Conservation (phyloP, 345 rosid species). For the Brassica incana region DNA sequence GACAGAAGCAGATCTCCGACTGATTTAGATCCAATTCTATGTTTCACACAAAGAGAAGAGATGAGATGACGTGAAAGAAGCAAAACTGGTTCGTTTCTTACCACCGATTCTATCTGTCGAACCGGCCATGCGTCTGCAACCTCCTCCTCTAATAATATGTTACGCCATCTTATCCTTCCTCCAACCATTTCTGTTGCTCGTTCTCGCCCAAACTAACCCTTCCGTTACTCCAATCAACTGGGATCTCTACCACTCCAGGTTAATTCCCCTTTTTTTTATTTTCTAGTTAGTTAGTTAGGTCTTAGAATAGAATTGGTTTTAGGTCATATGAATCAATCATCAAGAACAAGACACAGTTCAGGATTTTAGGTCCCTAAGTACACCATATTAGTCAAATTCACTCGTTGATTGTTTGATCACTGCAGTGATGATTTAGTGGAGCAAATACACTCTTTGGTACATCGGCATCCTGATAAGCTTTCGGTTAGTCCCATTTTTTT, state of each 20-base stretch:
- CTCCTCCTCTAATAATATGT: background rate
- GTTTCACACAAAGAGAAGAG: background rate
- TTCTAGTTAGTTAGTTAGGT: background rate
- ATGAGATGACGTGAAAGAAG: conserved; percentile 26
- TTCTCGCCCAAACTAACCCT: conserved; percentile 31
- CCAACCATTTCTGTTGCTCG: conserved; percentile 15
- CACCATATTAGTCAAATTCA: background rate
- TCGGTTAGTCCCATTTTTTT: conserved; percentile 42
- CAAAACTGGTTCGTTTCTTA: conserved; percentile 11
- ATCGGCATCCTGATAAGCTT: conserved; percentile 73
- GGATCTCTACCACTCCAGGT: conserved; percentile 89
- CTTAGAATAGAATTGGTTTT: background rate
- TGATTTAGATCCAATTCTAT: background rate
- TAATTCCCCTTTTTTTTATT: background rate
- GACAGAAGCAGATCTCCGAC: background rate
- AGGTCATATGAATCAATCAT: background rate
- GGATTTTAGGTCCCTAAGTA: background rate
- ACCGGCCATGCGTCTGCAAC: conserved; percentile 34
- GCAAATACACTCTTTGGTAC: conserved; percentile 58
- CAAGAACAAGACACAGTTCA: background rate
- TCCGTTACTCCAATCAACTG: conserved; percentile 61
- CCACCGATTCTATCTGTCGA: conserved; percentile 5
- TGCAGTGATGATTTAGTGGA: conserved; percentile 70
- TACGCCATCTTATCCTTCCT: conserved; percentile 28
- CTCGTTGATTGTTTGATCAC: background rate